Evolutionary conservation across 2,329 filamentous ascomycete species (phyloP), one percentile per base, ranked within the genome.

Genomic region (Stemphylium beticola): DNA sequence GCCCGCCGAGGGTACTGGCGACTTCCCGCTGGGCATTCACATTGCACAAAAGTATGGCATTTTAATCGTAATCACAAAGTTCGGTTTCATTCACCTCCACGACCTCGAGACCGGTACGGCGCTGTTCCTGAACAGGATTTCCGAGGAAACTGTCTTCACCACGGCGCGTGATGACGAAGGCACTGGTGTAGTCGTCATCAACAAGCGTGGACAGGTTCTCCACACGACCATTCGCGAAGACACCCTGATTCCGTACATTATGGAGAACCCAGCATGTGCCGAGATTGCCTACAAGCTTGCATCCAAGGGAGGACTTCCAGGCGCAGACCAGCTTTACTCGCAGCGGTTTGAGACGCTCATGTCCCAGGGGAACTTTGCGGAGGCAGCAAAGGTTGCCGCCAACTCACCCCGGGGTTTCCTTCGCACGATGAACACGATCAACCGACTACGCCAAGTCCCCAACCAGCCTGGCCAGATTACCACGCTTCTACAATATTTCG

Each of bases 41-140:
- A 89, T 99, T 41, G 98, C 95, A 3, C 88, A 92, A 71, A 96
- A 95, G 79, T 99, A 99, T 78, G 93, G 93, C 71, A 87, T 99
- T 73, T 89, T 99, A 71, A 97, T 97, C 78, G 87, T 99, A 70
- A 92, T 99, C 60, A 99, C 95, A 53, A 99, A 99, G 78, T 99
- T 97, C 72, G 95, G 95, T 48, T 99, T 98, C 79, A 98, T 99
- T 69, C 95, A 99, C 78, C 85, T 99, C 20, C 98, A 99, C 79
- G 96, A 99, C 72, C 86, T 99, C 53, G 96, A 99, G 81, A 95
- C 91, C 7, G 96, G 91, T 54, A 90, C 90, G 11, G 96, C 92
- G 75, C 95, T 99, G 74, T 99, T 97, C 85, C 96, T 99, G 92
- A 99, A 99, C 83, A 90, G 96, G 68, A 99, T 99, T 71, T 99